Evolutionary conservation across 176 grass and related monocot genomes (phyloP).

Genomic region (Phoenix dactylifera): DNA sequence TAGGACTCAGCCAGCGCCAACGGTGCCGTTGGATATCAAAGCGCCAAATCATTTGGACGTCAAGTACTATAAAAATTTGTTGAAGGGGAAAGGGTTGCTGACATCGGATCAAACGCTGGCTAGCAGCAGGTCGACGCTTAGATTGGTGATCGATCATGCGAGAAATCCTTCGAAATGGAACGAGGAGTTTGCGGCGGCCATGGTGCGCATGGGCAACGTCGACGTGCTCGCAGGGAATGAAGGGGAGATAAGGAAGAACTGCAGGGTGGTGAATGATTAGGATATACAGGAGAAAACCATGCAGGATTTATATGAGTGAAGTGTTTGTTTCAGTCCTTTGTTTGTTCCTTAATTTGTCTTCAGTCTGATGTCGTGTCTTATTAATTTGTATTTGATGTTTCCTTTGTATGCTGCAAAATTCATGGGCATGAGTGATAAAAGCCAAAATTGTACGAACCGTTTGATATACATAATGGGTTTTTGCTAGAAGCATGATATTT

Average conservation of each 20-base stretch:
- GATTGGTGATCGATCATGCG: background rate
- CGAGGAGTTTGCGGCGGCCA: background rate
- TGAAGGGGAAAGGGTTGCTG: conserved; percentile 15
- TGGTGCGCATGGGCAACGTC: conserved; percentile 19
- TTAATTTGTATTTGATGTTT: too few species aligned
- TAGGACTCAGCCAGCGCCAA: conserved; percentile 13
- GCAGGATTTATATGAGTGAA: too few species aligned
- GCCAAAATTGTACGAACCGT: too few species aligned
- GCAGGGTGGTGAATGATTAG: conserved; percentile 2
- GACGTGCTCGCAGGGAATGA: background rate
- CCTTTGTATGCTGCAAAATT: too few species aligned
- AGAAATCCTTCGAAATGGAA: background rate
- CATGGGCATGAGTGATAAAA: too few species aligned
- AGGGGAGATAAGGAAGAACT: conserved; percentile 21
- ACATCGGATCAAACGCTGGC: conserved; percentile 23
- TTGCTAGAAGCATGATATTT: too few species aligned
- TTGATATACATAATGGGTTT: too few species aligned
- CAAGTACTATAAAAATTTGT: conserved; percentile 49
- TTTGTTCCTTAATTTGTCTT: too few species aligned
- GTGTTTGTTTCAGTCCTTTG: too few species aligned
- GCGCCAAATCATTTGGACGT: conserved; percentile 28
- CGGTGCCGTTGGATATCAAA: conserved; percentile 30
- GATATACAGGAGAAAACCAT: too few species aligned
- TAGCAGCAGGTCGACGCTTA: too few species aligned
- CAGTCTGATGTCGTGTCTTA: too few species aligned